These are phyloP conservation scores for Lentinus brumalis DNA, from an alignment of 768 basidiomycete species.

Conservation along the genomic window DNA sequence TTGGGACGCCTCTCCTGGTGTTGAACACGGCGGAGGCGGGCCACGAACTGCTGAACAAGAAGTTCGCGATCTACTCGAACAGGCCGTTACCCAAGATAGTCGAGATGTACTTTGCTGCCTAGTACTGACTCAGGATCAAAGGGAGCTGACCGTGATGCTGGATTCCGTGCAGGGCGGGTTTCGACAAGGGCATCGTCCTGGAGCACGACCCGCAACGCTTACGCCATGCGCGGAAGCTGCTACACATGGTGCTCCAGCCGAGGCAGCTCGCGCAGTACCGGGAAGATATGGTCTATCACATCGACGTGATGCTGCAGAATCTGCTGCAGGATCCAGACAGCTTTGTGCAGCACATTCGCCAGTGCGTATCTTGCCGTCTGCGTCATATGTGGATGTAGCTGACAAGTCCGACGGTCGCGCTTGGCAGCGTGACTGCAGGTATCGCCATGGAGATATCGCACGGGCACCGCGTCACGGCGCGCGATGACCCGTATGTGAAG, in stretches of 20 bases:
- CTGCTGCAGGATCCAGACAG: slow-evolving; percentile 47
- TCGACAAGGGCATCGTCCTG: slow-evolving; percentile 13
- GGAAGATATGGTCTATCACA: not conserved
- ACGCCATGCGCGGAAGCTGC: slow-evolving; percentile 5
- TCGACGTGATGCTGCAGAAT: slow-evolving; percentile 2
- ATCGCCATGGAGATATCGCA: slow-evolving; percentile 13
- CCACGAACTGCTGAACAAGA: slow-evolving; percentile 32
- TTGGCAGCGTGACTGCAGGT: slow-evolving; percentile 1
- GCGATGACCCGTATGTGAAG: slow-evolving; percentile 3
- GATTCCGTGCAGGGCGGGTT: not conserved
- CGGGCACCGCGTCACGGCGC: not conserved
- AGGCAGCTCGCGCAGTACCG: slow-evolving; percentile 1
- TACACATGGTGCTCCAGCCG: slow-evolving; percentile 4
- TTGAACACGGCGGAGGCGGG: slow-evolving; percentile 32
- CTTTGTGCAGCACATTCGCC: slow-evolving; percentile 52
- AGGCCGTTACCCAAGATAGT: slow-evolving; percentile 10
- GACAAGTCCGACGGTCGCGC: too few relatives aligned
- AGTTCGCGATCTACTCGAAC: slow-evolving; percentile 32
- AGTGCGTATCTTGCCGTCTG: not conserved
- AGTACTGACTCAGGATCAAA: too few relatives aligned
- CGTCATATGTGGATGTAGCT: too few relatives aligned
- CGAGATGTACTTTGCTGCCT: not conserved
- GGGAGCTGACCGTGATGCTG: too few relatives aligned
- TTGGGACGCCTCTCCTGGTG: slow-evolving; percentile 27
- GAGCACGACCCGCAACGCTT: slow-evolving; percentile 7